Evolutionary conservation across 2,329 filamentous ascomycete genomes (phyloP).

Genomic region (Didymella sp.): DNA sequence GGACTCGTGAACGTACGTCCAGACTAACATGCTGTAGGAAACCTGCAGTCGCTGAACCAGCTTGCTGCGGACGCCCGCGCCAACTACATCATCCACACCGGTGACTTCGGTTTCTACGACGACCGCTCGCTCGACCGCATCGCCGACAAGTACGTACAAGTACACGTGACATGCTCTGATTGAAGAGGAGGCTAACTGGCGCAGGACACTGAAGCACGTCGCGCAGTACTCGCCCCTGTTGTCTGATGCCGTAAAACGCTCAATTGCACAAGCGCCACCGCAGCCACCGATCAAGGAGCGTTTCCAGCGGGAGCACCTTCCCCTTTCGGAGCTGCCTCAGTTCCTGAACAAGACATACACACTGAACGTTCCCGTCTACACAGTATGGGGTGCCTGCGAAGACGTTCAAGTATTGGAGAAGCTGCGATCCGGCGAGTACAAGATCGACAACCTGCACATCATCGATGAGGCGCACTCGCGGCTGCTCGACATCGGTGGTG

Average conservation of each 20-base stretch:
- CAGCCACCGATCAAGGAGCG: constrained; percentile 78
- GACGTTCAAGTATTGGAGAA: constrained; percentile 97
- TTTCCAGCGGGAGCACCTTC: constrained; percentile 80
- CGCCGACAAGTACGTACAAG: constrained; percentile 83
- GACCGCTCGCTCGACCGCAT: constrained; percentile 94
- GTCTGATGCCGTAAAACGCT: constrained; percentile 73
- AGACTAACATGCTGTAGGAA: constrained; percentile 67
- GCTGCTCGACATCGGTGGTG: constrained; percentile 90
- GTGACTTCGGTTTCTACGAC: constrained; percentile 99
- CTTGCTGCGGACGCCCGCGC: constrained; percentile 93
- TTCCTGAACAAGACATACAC: constrained; percentile 89
- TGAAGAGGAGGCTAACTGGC: constrained; percentile 23
- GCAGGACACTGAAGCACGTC: constrained; percentile 94
- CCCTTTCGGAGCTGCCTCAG: constrained; percentile 88
- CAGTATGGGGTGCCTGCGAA: constrained; percentile 98
- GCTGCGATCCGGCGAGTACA: constrained; percentile 97
- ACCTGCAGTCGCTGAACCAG: constrained; percentile 93
- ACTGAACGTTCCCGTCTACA: constrained; percentile 96
- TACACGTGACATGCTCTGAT: neutral
- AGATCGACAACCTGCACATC: constrained; percentile 95
- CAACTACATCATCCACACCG: constrained; percentile 97
- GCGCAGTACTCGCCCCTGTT: constrained; percentile 97
- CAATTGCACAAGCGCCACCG: constrained; percentile 72
- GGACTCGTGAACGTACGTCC: accelerated
- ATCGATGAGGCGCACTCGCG: constrained; percentile 98